These are phyloP conservation scores for Dictyophora rubrovolvata DNA, from an alignment of 768 basidiomycete genomes.

Conservation along the genomic window DNA sequence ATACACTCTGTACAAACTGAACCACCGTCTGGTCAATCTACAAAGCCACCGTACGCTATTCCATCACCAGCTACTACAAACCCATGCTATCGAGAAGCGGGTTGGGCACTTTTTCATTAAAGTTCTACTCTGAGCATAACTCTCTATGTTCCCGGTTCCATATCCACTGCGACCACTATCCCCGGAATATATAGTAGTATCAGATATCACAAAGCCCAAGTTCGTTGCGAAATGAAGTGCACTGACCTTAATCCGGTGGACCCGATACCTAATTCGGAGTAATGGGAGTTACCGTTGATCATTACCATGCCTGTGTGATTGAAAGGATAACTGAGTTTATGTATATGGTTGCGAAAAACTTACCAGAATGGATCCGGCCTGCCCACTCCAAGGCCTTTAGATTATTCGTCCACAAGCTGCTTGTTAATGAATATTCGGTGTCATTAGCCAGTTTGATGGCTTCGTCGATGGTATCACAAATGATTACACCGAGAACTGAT, in stretches of 20 bases:
- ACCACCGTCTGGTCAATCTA: too few relatives aligned
- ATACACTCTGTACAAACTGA: too few relatives aligned
- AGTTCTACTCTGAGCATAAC: conserved; percentile 38
- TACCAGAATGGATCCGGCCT: not conserved
- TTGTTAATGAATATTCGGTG: conserved; percentile 19
- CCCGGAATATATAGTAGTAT: not conserved
- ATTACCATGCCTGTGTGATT: not conserved
- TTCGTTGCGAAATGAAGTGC: too few relatives aligned
- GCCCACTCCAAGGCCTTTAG: conserved; percentile 1
- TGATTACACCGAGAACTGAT: conserved; percentile 17
- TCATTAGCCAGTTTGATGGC: conserved; percentile 21
- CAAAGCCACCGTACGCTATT: too few relatives aligned
- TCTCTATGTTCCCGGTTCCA: conserved; percentile 39
- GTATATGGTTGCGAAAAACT: not conserved
- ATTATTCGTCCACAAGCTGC: conserved; percentile 22
- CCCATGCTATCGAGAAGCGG: not conserved
- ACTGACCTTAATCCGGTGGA: not conserved
- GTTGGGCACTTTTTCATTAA: conserved; percentile 18
- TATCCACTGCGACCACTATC: conserved; percentile 30
- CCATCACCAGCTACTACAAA: too few relatives aligned
- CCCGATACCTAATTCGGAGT: not conserved
- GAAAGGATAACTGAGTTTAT: too few relatives aligned
- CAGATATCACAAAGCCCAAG: not conserved
- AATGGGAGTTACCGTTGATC: not conserved
- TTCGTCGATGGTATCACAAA: conserved; percentile 12